These are phyloP conservation scores for Dendrobium nobile DNA, from an alignment of 106 monocot genomes.

Conservation along the genomic window DNA sequence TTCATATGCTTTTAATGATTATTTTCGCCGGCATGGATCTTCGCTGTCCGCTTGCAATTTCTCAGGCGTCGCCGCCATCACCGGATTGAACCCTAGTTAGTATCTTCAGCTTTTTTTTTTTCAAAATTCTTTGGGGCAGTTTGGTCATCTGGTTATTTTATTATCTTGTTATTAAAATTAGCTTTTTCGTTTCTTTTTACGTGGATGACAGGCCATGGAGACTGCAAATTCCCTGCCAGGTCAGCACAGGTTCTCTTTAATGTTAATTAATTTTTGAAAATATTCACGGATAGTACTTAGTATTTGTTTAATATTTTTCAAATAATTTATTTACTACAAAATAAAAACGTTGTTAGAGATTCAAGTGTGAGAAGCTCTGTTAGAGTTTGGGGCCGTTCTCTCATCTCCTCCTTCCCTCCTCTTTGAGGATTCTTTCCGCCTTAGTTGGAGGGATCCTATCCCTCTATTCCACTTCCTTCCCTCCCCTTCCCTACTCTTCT, in stretches of 20 bases:
- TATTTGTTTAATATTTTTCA: too few relatives aligned
- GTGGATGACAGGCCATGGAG: slow-evolving; percentile 31
- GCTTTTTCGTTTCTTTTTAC: background rate
- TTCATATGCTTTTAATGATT: slow-evolving; percentile 91
- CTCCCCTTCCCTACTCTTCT: too few relatives aligned
- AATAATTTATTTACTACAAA: too few relatives aligned
- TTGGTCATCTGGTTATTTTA: background rate
- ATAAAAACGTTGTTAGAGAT: too few relatives aligned
- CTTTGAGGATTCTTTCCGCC: too few relatives aligned
- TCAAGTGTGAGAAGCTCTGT: too few relatives aligned
- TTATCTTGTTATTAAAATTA: background rate
- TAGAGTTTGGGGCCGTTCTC: too few relatives aligned
- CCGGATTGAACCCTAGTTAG: slow-evolving; percentile 60
- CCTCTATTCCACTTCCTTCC: too few relatives aligned
- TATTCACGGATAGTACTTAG: too few relatives aligned
- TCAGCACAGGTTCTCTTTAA: slow-evolving; percentile 15
- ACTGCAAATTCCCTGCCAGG: slow-evolving; percentile 68
- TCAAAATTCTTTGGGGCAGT: background rate
- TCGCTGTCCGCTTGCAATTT: slow-evolving; percentile 62
- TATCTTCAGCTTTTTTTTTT: background rate
- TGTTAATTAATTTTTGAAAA: too few relatives aligned
- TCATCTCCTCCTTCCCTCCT: too few relatives aligned
- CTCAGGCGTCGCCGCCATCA: slow-evolving; percentile 71
- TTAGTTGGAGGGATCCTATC: too few relatives aligned
- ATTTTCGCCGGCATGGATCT: slow-evolving; percentile 40